Conservation (phyloP, 768 basidiomycete species). For the Lactifluus piperatus region DNA sequence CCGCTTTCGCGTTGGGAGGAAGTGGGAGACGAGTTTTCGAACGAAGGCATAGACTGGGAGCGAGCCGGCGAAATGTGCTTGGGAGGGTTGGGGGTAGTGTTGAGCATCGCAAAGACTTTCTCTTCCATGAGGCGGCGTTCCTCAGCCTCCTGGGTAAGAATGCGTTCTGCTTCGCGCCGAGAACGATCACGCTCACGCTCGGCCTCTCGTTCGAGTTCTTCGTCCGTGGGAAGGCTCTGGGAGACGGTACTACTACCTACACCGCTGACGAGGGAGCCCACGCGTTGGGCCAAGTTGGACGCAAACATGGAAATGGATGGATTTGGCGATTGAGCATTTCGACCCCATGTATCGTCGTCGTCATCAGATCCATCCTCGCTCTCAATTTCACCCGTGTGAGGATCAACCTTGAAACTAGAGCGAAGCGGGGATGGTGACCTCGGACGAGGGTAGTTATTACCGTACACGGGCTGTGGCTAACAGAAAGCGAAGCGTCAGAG, state of each 20-base stretch:
- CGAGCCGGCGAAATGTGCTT: constrained; percentile 52
- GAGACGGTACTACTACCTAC: constrained; percentile 30
- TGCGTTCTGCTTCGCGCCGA: constrained; percentile 69
- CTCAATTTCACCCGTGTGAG: constrained; percentile 39
- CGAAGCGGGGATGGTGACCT: constrained; percentile 69
- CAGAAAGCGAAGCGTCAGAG: constrained; percentile 7
- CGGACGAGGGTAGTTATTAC: constrained; percentile 28
- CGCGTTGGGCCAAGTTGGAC: constrained; percentile 62
- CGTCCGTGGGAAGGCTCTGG: constrained; percentile 50
- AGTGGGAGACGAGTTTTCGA: constrained; percentile 43
- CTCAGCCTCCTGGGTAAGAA: constrained; percentile 61
- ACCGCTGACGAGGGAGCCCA: constrained; percentile 57
- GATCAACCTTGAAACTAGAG: constrained; percentile 49
- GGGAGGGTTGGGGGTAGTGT: constrained; percentile 30
- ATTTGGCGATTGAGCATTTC: constrained; percentile 51
- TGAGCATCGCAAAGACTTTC: constrained; percentile 68
- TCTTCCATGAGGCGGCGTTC: constrained; percentile 64
- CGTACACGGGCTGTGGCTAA: constrained; percentile 40
- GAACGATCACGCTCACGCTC: constrained; percentile 68
- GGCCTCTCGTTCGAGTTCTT: constrained; percentile 76
- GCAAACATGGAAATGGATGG: constrained; percentile 71
- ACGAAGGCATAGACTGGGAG: constrained; percentile 39
- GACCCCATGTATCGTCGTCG: constrained; percentile 35
- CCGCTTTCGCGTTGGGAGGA: constrained; percentile 52
- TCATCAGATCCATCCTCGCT: constrained; percentile 40